Base-by-base conservation (phyloP, 164 flowering plant genomes). In the Cinnamomum chago region DNA sequence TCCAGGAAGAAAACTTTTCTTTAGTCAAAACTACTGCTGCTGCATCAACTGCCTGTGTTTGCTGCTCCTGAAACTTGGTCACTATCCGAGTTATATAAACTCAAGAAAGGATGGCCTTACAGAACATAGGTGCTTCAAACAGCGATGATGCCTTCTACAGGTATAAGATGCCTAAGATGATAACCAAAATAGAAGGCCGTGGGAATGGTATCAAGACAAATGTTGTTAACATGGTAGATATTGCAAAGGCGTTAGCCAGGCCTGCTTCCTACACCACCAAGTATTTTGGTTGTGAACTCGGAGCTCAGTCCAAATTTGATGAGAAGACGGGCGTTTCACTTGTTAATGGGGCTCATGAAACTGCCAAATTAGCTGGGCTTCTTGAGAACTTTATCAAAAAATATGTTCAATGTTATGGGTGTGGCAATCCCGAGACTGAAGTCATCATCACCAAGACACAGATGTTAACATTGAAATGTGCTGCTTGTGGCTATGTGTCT, bases 161-260 rank as follows among this genome's bases (percentile, higher is more conserved):
- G 90, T 92, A 92, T 73, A 94, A 92, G 88, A 94, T 94, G 98
- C 98, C 98, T 10, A 88, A 68, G 75, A 94, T 94, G 98, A 79
- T 92, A 1, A 94, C 98, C 35, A 92, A 94, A 79, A 90, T 90
- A 75, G 98, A 94, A 82, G 98, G 98, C 2, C 85, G 97, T 50
- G 98, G 97, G 5, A 94, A 94, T 86, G 98, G 98, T 82, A 94
- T 94, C 82, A 94, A 90, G 82, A 94, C 97, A 20, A 94, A 94
- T 68, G 81, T 94, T 14, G 97, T 94, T 60, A 94, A 94, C 84
- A 93, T 90, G 95, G 92, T 90, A 28, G 98, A 93, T 22, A 90
- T 93, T 75, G 98, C 97, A 0, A 94, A 92, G 77, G 97, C 97
- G 6, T 78, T 94, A 80, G 96, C 89, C 18, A 86, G 98, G 78